Evolutionary conservation across 23 red algal species (phyloP).

Genomic region (Gracilaria domingensis): DNA sequence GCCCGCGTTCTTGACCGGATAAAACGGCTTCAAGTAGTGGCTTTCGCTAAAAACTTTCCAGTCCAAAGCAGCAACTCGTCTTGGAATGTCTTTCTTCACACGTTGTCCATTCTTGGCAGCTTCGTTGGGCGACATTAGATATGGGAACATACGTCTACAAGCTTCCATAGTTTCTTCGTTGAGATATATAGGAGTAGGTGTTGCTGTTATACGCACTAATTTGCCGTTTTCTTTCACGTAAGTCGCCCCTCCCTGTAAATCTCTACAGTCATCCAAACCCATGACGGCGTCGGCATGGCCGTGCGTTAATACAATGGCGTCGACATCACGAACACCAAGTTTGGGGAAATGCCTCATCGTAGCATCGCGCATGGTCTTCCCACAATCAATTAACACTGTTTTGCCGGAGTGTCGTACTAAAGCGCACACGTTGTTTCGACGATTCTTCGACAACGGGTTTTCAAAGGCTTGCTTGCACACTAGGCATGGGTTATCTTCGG

Average conservation of each 20-base stretch:
- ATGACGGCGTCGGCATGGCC: conserved; percentile 84
- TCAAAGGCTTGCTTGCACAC: conserved; percentile 48
- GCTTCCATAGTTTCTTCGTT: conserved; percentile 59
- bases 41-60: conserved; percentile 57
- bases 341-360: conserved; percentile 71
- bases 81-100: conserved; percentile 37
- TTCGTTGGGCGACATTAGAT: conserved; percentile 47
- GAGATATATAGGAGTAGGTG: conserved; percentile 47
- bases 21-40: conserved; percentile 48
- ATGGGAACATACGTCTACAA: conserved; percentile 44
- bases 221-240: conserved; percentile 17
- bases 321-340: conserved; percentile 58
- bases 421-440: conserved; percentile 69
- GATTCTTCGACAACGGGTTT: conserved; percentile 41
- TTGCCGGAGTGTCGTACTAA: conserved; percentile 56
- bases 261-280: conserved; percentile 79
- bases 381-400: conserved; percentile 76
- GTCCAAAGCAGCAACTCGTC: conserved; percentile 59
- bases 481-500: conserved; percentile 13
- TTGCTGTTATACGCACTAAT: neutral
- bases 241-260: conserved; percentile 27
- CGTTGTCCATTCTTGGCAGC: neutral
- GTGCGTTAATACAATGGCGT: conserved; percentile 90
- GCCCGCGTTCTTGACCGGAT: conserved; percentile 36
- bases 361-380: conserved; percentile 73